Conservation (phyloP, 1,139 yeast species). For the Yamadazyma trypodendri region DNA sequence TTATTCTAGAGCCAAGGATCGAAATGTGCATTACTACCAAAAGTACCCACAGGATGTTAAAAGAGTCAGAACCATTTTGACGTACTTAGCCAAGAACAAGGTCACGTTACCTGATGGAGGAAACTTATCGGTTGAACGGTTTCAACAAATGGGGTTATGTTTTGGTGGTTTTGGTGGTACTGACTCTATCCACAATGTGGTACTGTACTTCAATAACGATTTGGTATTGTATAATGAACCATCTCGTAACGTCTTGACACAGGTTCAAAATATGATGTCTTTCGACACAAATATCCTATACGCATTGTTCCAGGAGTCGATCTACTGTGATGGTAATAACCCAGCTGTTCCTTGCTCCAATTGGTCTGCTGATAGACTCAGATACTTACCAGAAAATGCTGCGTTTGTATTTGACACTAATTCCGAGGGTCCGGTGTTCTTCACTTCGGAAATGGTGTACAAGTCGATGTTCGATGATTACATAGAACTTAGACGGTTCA, state of each 20-base stretch:
- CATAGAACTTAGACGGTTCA: conserved; percentile 39
- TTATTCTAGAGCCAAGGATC: conserved; percentile 42
- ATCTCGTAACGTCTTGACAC: conserved; percentile 31
- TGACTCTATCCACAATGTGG: conserved; percentile 43
- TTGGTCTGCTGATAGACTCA: conserved; percentile 52
- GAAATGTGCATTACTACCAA: conserved; percentile 47
- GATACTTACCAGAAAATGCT: conserved; percentile 26
- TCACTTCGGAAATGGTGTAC: conserved; percentile 61
- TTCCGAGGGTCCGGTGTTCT: conserved; percentile 30
- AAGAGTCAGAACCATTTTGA: conserved; percentile 37
- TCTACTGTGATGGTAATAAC: conserved; percentile 45
- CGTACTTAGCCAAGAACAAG: conserved; percentile 27
- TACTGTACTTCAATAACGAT: conserved; percentile 39
- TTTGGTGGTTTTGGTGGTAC: conserved; percentile 56
- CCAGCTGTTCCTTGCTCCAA: conserved; percentile 20
- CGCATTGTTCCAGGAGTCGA: conserved; percentile 58
- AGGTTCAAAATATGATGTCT: conserved; percentile 30
- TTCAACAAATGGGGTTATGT: conserved; percentile 49
- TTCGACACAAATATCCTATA: conserved; percentile 56
- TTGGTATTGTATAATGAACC: conserved; percentile 32
- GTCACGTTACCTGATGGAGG: conserved; percentile 52
- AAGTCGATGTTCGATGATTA: conserved; percentile 51
- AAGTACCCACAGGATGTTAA: conserved; percentile 48
- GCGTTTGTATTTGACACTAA: conserved; percentile 22
- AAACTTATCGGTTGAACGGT: conserved; percentile 45